Evolutionary conservation across 2,329 filamentous ascomycete genomes (phyloP).

Genomic region (Xylariaceae sp.): DNA sequence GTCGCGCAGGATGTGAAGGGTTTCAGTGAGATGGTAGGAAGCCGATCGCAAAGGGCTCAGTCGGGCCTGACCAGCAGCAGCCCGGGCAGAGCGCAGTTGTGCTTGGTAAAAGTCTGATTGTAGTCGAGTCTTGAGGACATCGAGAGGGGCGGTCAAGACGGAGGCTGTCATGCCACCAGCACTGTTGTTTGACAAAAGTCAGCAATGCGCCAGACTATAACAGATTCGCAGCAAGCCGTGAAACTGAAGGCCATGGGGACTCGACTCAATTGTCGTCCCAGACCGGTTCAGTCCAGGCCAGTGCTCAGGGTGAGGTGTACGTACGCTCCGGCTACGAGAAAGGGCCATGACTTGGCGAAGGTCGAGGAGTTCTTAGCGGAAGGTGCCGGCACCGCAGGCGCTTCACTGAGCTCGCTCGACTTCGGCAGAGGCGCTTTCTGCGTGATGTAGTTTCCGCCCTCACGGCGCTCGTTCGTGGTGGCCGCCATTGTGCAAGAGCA

Average conservation of each 20-base stretch:
- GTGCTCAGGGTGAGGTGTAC: conserved; percentile 27
- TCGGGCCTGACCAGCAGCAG: conserved; percentile 51
- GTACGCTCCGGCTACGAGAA: conserved; percentile 87
- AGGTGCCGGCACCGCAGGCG: conserved; percentile 42
- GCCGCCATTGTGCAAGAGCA: conserved; percentile 22
- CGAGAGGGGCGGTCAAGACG: conserved; percentile 87
- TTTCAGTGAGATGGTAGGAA: conserved; percentile 74
- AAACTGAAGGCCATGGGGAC: too few relatives aligned
- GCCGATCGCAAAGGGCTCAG: conserved; percentile 62
- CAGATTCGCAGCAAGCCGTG: too few relatives aligned
- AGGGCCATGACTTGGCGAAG: conserved; percentile 77
- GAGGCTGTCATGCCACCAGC: conserved; percentile 87
- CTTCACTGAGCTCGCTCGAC: conserved; percentile 57
- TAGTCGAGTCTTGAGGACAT: conserved; percentile 87
- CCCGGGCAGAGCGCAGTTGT: conserved; percentile 64
- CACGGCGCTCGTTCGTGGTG: conserved; percentile 18
- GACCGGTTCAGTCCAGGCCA: not conserved
- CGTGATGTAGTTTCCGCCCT: conserved; percentile 16
- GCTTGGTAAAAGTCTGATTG: conserved; percentile 93
- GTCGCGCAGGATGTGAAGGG: conserved; percentile 74
- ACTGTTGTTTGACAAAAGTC: conserved; percentile 41
- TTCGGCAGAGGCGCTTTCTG: conserved; percentile 41
- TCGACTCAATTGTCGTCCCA: not conserved
- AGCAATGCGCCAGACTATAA: conserved; percentile 1
- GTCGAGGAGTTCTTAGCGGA: conserved; percentile 38